Conservation (phyloP, 2,329 filamentous ascomycete genomes). For the Lecanicillium sp. region DNA sequence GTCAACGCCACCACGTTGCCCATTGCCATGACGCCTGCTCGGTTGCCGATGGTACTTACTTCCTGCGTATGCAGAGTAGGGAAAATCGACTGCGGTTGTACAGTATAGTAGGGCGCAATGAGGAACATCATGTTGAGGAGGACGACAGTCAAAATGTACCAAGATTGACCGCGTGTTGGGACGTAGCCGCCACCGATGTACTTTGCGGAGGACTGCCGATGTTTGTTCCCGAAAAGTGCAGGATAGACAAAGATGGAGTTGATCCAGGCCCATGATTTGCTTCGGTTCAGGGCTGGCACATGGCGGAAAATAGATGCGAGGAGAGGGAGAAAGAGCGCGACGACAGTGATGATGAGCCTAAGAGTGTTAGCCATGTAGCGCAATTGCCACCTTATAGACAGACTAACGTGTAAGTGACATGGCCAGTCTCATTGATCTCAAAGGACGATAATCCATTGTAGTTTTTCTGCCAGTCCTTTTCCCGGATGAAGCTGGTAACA, state of each 20-base stretch:
- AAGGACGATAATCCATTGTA: constrained; percentile 47
- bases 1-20: constrained; percentile 23
- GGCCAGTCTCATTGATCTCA: constrained; percentile 33
- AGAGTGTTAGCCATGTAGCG: neutral
- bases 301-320: constrained; percentile 25
- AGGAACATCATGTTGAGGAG: constrained; percentile 26
- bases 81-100: constrained; percentile 20
- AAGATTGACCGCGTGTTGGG: constrained; percentile 26
- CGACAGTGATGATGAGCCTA: constrained; percentile 15
- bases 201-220: constrained; percentile 18
- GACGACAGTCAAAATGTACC: constrained; percentile 24
- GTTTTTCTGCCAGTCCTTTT: constrained; percentile 24
- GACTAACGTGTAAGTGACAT: constrained; percentile 16
- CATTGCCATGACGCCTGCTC: constrained; percentile 25
- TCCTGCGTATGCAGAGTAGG: constrained; percentile 16
- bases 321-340: constrained; percentile 24
- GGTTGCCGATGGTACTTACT: constrained; percentile 26
- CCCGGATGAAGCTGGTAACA: constrained; percentile 21
- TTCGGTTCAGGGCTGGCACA: constrained; percentile 19
- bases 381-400: neutral
- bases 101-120: constrained; percentile 19
- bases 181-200: constrained; percentile 18
- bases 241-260: constrained; percentile 24
- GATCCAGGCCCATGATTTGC: constrained; percentile 17
- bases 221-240: constrained; percentile 20